Percentiles rank a stretch among this genome's conserved stretches.
phyloP scores from a whole-genome alignment of 805 yeast genomes.

The Spathaspora hagerdaliae region DNA sequence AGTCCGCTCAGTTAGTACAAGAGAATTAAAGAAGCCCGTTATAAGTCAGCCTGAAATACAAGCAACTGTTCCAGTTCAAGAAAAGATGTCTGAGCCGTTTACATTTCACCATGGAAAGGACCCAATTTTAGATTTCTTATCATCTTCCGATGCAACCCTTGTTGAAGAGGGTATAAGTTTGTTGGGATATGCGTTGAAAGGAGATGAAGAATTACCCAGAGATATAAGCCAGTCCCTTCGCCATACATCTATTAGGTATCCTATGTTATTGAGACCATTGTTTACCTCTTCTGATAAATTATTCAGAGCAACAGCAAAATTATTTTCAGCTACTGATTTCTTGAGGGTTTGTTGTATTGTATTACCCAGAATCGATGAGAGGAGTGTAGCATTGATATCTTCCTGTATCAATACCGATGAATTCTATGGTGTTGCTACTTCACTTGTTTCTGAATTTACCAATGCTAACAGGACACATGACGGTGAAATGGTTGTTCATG shows the following conservation, averaged over 20 bases:
- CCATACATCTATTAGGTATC: slow-evolving; percentile 25
- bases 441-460: slow-evolving; percentile 27
- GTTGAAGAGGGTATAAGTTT: slow-evolving; percentile 33
- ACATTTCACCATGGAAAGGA: slow-evolving; percentile 21
- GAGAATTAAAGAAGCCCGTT: neutral
- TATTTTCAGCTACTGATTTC: slow-evolving; percentile 32
- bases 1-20: neutral
- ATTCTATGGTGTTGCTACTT: slow-evolving; percentile 24
- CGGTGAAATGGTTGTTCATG: slow-evolving; percentile 31
- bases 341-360: slow-evolving; percentile 27
- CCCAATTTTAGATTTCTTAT: slow-evolving; percentile 32
- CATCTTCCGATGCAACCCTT: slow-evolving; percentile 26
- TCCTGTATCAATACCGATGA: slow-evolving; percentile 21
- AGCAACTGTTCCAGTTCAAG: neutral
- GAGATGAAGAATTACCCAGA: slow-evolving; percentile 28
- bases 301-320: slow-evolving; percentile 19
- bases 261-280: slow-evolving; percentile 28
- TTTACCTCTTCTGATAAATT: slow-evolving; percentile 21
- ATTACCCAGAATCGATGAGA: slow-evolving; percentile 16
- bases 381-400: slow-evolving; percentile 17
- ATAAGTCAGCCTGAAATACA: neutral
- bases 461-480: slow-evolving; percentile 26
- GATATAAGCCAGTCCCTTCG: slow-evolving; percentile 19
- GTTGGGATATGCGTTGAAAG: slow-evolving; percentile 34
- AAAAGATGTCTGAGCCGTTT: neutral